Evolutionary conservation across 1,139 yeast species (phyloP), one percentile per base, ranked within the genome.

Genomic region (Pneumocystis wakefieldiae): DNA sequence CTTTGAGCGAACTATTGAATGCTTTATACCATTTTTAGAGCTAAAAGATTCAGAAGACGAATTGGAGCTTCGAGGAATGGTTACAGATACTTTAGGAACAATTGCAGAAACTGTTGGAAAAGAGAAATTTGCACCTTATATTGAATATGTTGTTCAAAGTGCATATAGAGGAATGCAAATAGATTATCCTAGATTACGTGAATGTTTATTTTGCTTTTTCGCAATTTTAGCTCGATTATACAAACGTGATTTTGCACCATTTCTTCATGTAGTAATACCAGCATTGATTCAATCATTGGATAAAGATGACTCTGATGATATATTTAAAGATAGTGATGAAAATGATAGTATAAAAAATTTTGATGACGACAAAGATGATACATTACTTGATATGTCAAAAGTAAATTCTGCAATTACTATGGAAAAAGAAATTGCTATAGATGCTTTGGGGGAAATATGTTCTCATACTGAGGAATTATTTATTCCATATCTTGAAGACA

Each of bases 81-180:
- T 97, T 63, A 85, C 92, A 69, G 98, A 94, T 77, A 87, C 94
- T 71, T 83, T 94, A 69, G 88, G 97, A 58, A 86, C 96, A 32
- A 85, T 92, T 86, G 97, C 96, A 64, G 83, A 92, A 75, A 97
- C 99, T 64, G 97, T 92, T 66, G 96, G 97, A 68, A 86, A 94
- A 64, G 92, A 86, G 70, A 78, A 88, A 1, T 92, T 92, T 76
- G 82, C 89, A 59, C 83, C 87, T 59, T 89, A 82, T 74, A 96
- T 96, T 62, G 85, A 86, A 73, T 94, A 96, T 59, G 81, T 91
- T 72, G 89, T 91, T 69, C 87, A 87, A 73, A 89, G 96, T 67
- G 94, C 97, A 42, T 87, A 88, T 73, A 80, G 79, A 66, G 86
- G 95, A 62, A 81, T 92, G 70, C 81, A 83, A 70, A 83, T 94